Evolutionary conservation across 1,139 yeast species (phyloP).

Genomic region (Wickerhamiella pararugosa): DNA sequence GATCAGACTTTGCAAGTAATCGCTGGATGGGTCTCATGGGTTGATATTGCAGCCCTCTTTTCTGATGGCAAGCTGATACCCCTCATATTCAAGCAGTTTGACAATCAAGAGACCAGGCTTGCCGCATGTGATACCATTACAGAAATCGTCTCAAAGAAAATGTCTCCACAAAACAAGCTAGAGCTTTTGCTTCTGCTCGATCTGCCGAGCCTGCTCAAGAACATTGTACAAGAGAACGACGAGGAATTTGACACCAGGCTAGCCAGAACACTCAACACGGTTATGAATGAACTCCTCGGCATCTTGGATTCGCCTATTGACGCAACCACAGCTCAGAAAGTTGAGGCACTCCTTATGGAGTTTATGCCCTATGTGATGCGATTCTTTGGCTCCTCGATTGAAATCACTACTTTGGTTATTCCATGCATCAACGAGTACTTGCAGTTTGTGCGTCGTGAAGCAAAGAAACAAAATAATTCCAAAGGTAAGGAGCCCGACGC

Average conservation of each 20-base stretch:
- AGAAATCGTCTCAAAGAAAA: conserved; percentile 79
- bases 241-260: conserved; percentile 63
- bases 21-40: conserved; percentile 89
- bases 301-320: conserved; percentile 39
- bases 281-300: conserved; percentile 59
- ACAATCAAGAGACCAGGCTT: conserved; percentile 34
- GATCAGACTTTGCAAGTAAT: conserved; percentile 50
- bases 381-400: conserved; percentile 73
- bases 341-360: conserved; percentile 38
- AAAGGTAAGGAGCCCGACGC: conserved; percentile 20
- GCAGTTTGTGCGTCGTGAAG: conserved; percentile 48
- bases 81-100: conserved; percentile 48
- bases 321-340: conserved; percentile 19
- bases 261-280: conserved; percentile 58
- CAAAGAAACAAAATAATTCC: conserved; percentile 19
- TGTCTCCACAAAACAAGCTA: conserved; percentile 77
- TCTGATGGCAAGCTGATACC: conserved; percentile 37
- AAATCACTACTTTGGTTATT: conserved; percentile 69
- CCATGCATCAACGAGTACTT: conserved; percentile 66
- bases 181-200: conserved; percentile 59
- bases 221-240: conserved; percentile 19
- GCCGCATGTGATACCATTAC: conserved; percentile 59
- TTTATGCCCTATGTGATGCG: conserved; percentile 61
- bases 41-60: conserved; percentile 70
- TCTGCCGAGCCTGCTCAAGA: conserved; percentile 31